phyloP scores from a whole-genome alignment of 192 early-diverging fungal genomes.

The Helicostylum pulchrum region DNA sequence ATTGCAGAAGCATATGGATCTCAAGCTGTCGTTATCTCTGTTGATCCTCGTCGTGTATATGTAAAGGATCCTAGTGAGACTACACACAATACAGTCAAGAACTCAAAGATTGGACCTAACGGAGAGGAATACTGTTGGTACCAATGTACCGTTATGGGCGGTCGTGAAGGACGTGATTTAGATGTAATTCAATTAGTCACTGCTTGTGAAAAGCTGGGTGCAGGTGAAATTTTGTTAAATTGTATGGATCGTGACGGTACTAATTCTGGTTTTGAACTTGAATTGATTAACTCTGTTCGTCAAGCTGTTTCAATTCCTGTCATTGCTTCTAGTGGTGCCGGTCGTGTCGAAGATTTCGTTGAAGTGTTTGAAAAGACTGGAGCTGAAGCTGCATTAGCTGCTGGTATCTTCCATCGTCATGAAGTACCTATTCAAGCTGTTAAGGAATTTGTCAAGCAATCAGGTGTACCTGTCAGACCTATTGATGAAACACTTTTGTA shows the following conservation, averaged over 20 bases:
- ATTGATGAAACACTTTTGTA: slow-evolving; percentile 28
- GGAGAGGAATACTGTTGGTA: slow-evolving; percentile 98
- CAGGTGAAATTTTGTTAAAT: slow-evolving; percentile 96
- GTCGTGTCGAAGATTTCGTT: slow-evolving; percentile 79
- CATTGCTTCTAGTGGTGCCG: slow-evolving; percentile 97
- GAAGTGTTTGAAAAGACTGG: slow-evolving; percentile 81
- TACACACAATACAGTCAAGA: slow-evolving; percentile 72
- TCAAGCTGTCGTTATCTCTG: slow-evolving; percentile 98
- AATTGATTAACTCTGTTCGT: slow-evolving; percentile 79
- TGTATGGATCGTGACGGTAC: slow-evolving; percentile 99
- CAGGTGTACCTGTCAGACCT: slow-evolving; percentile 51
- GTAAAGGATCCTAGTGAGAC: slow-evolving; percentile 73
- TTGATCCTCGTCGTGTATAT: slow-evolving; percentile 94
- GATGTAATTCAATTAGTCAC: slow-evolving; percentile 91
- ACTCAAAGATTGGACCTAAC: slow-evolving; percentile 75
- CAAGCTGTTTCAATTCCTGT: slow-evolving; percentile 86
- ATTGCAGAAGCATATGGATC: slow-evolving; percentile 93
- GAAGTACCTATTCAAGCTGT: slow-evolving; percentile 90
- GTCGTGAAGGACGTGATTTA: slow-evolving; percentile 90
- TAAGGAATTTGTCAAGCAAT: slow-evolving; percentile 65
- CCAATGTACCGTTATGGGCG: slow-evolving; percentile 98
- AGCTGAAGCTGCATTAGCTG: slow-evolving; percentile 96
- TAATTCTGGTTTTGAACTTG: slow-evolving; percentile 94
- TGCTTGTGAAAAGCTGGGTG: slow-evolving; percentile 86
- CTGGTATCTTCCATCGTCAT: slow-evolving; percentile 96